Percentiles rank a stretch among this genome's conserved stretches.
Evolutionary conservation across 1,284 basidiomycete genomes (phyloP).

Genomic region (Tilletia caries): DNA sequence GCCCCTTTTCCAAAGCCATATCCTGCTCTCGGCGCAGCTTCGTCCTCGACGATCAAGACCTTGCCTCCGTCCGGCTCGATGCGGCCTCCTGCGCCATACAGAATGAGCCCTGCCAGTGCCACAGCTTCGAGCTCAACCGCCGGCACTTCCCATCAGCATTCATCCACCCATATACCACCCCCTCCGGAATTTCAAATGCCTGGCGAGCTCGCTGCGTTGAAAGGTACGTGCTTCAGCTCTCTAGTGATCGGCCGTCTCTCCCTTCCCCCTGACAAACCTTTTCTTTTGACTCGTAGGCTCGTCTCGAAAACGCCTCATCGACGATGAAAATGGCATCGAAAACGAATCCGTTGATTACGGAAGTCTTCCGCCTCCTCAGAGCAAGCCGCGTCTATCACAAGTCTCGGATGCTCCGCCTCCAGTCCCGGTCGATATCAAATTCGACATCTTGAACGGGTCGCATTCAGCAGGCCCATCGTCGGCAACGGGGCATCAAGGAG

Average conservation of each 20-base stretch:
- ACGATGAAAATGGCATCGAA: neutral
- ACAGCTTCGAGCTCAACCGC: neutral
- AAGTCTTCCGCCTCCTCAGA: too few species aligned
- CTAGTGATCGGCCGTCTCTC: neutral
- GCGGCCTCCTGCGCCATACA: neutral
- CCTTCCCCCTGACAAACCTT: neutral
- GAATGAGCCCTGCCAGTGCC: neutral
- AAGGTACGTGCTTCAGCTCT: too few species aligned
- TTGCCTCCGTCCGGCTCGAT: neutral
- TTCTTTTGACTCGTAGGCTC: neutral
- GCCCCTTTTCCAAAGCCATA: neutral
- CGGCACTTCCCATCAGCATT: neutral
- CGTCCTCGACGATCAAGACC: too few species aligned
- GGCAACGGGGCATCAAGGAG: too few species aligned
- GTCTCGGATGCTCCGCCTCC: too few species aligned
- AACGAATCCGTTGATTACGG: too few species aligned
- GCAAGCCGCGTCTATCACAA: too few species aligned
- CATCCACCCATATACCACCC: neutral
- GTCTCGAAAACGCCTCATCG: neutral
- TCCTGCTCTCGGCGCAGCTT: neutral
- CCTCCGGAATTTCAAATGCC: conserved; percentile 1
- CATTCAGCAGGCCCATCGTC: too few species aligned
- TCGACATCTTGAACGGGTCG: too few species aligned
- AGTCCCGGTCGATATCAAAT: too few species aligned
- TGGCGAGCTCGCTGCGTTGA: neutral